A percentile compares a stretch with the other conserved stretches of the same genome.
Evolutionary conservation across 192 early-diverging fungal genomes (phyloP).

Genomic region (Phlyctochytrium planicorne): DNA sequence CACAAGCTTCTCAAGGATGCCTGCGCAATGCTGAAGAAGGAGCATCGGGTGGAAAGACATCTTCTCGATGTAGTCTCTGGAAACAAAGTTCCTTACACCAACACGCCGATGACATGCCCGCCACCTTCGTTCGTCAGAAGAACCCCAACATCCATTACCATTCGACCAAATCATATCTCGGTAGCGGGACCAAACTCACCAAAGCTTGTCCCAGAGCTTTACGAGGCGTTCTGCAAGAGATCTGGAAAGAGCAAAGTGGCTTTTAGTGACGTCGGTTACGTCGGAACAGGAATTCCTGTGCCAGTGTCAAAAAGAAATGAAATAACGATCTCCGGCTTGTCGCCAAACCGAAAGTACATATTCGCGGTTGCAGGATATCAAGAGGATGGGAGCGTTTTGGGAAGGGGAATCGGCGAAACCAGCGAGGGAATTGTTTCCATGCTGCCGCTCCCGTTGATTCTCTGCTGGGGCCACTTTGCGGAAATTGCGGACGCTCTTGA

Average conservation of each 20-base stretch:
- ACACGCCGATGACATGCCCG: conserved; percentile 30
- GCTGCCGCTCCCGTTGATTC: conserved; percentile 37
- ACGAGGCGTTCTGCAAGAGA: conserved; percentile 36
- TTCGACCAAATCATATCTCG: conserved; percentile 29
- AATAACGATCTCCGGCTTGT: conserved; percentile 35
- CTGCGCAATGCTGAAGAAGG: conserved; percentile 10
- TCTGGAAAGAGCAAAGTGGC: conserved; percentile 20
- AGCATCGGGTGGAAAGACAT: conserved; percentile 20
- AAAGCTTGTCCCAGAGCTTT: conserved; percentile 16
- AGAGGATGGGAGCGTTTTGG: conserved; percentile 31
- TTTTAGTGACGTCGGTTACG: conserved; percentile 30
- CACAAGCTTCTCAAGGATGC: conserved; percentile 19
- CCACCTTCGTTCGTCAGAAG: conserved; percentile 35
- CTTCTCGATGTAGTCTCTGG: conserved; percentile 8
- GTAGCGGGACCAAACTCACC: not conserved
- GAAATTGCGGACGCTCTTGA: conserved; percentile 26
- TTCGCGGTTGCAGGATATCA: conserved; percentile 39
- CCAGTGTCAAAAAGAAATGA: conserved; percentile 16
- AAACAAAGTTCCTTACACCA: not conserved
- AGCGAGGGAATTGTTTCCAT: conserved; percentile 22
- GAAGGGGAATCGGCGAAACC: conserved; percentile 37
- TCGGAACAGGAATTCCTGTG: conserved; percentile 30
- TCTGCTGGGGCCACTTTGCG: conserved; percentile 33
- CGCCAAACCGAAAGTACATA: conserved; percentile 30
- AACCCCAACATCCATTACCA: conserved; percentile 38